Base-by-base conservation (phyloP, 2,329 filamentous ascomycete species). In the Neofusicoccum laricinum region DNA sequence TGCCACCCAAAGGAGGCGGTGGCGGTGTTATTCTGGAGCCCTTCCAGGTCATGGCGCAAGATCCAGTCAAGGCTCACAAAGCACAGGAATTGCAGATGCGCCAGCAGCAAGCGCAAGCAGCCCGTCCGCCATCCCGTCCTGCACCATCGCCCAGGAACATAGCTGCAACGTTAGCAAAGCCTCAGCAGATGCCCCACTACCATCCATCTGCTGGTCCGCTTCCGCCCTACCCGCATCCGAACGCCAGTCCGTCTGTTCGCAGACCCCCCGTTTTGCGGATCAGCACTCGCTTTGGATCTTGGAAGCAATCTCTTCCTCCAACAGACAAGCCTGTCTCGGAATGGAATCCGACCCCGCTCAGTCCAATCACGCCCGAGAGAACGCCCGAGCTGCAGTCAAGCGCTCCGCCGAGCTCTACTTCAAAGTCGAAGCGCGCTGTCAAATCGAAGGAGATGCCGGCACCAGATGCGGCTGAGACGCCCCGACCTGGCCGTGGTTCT, bases 21-120 rank as follows among this genome's bases (percentile, higher is more conserved):
- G 75, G 80, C 55, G 80, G 80, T 15, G 77, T 79, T 65, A 80
- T 81, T 76, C 73, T 82, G 40, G 79, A 79, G 51, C 79, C 80
- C 4, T 83, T 82, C 68, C 78, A 80, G 63, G 77, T 81, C 12
- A 72, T 75, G n/a, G 75, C 77, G 8, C 80, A 82, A 66, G 78
- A 79, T 55, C 78, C 77, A 4, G 77, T 71, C 53, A 72, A 72
- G 66, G 71, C 73, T 11, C 74, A 76, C 63, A 76, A 76, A 21
- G 75, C 74, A 46, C 66, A 73, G 12, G 36, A 67, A 10, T 67
- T 69, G 46, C 66, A 67, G 15, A 69, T 70, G 46, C 72, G 72
- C 30, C 68, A 73, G 53, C 64, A 55, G 40, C 64, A 65, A 59
- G 36, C 53, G 10, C 57, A 61, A 17, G 58, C 57, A 40, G 25